These are phyloP conservation scores for Populus pruinosa DNA, from an alignment of 345 rosid species.

Conservation along the genomic window DNA sequence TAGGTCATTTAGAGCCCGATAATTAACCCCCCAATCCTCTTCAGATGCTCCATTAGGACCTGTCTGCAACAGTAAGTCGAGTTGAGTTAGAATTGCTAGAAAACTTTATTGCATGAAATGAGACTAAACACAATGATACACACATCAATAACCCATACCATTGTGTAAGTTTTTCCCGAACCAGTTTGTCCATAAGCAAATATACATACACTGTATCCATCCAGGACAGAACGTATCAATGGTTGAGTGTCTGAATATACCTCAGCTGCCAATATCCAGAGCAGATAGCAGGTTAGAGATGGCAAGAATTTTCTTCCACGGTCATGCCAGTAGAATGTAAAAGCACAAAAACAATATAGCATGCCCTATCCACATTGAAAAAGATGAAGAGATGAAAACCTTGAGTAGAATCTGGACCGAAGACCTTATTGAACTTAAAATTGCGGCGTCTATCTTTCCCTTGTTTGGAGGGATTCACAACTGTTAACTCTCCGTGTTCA, in stretches of 20 bases:
- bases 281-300: slow-evolving; percentile 13
- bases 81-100: slow-evolving; percentile 1
- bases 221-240: slow-evolving; percentile 66
- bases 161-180: slow-evolving; percentile 91
- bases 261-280: slow-evolving; percentile 50
- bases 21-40: slow-evolving; percentile 90
- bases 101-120: not conserved
- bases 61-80: slow-evolving; percentile 36
- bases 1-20: slow-evolving; percentile 76
- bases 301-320: slow-evolving; percentile 2
- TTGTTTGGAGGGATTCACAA: slow-evolving; percentile 65
- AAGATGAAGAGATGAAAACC: slow-evolving; percentile 40
- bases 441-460: slow-evolving; percentile 69
- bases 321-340: not conserved
- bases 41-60: slow-evolving; percentile 64
- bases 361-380: not conserved
- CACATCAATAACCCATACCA: slow-evolving; percentile 40
- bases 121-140: not conserved
- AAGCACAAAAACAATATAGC: not conserved
- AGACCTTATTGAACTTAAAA: slow-evolving; percentile 78
- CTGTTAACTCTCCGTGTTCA: slow-evolving; percentile 71
- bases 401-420: slow-evolving; percentile 68
- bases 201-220: slow-evolving; percentile 87
- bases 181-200: slow-evolving; percentile 99
- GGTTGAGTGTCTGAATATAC: slow-evolving; percentile 76